Evolutionary conservation across 345 rosid genomes (phyloP).

Genomic region (Eucalyptus virginea): DNA sequence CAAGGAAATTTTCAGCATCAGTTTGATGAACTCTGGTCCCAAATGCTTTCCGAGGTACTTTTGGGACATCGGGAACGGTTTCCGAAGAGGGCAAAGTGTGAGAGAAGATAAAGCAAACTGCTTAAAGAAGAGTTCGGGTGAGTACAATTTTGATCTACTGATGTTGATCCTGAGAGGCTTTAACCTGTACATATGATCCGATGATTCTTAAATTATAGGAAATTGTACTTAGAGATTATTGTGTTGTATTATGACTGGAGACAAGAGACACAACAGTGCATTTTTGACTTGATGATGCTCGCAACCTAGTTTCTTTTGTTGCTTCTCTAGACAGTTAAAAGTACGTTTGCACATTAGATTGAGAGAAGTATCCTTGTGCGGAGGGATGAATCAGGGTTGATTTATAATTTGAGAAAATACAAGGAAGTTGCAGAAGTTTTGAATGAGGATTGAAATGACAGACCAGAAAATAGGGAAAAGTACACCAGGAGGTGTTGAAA

Average conservation of each 20-base stretch:
- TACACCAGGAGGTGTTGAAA: background rate
- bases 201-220: background rate
- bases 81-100: slow-evolving; percentile 5
- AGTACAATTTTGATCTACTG: background rate
- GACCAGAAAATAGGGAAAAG: background rate
- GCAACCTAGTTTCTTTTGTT: background rate
- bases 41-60: slow-evolving; percentile 36
- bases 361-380: background rate
- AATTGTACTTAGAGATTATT: background rate
- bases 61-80: slow-evolving; percentile 21
- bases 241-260: background rate
- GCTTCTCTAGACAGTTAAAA: background rate
- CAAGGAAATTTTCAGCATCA: slow-evolving; percentile 32
- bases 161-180: background rate
- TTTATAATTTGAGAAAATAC: background rate
- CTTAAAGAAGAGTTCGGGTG: background rate
- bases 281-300: background rate
- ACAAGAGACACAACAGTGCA: background rate
- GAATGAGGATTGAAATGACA: background rate
- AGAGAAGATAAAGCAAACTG: background rate
- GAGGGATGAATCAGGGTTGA: background rate
- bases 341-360: background rate
- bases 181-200: background rate
- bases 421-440: background rate
- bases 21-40: slow-evolving; percentile 49